Base-by-base conservation (phyloP, 441 rosid genomes). In the Gossypium davidsonii region DNA sequence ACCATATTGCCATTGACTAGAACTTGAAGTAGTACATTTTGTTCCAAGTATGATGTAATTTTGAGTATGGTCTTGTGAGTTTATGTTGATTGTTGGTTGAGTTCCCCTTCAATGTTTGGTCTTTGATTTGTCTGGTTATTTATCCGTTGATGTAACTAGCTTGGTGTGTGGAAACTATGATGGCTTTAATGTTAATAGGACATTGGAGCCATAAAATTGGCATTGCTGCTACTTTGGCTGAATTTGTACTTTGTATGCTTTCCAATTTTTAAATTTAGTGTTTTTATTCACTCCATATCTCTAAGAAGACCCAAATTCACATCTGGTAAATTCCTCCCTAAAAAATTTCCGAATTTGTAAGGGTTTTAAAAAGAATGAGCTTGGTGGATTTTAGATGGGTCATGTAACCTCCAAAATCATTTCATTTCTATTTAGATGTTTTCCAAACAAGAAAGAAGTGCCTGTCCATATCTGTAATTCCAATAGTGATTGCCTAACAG, bases 1-100 rank as follows among this genome's bases (percentile, higher is more conserved):
- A 52, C 26, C 3, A 20, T 69, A n/a, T 26, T 26, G 20, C 26
- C 71, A 70, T 79, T 75, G 71, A 67, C 70, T 39, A 21, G 67
- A 60, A 34, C 42, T 18, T 71, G 23, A 58, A 49, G 48, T 34
- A 28, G 11, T 44, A 44, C 62, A 62, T 67, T 59, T 20, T 72
- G 69, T 69, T 69, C 62, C 9, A 2, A 59, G 10, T 3, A 18
- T 12, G 59, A 17, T 55, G 34, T 28, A 10, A 20, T 39, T 55
- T 37, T 39, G 21, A 15, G 34, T 73, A 12, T 25, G 6, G 48
- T 67, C 42, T 49, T 58, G 49, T 37, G 68, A 21, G 62, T 56
- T 70, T 44, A 39, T 20, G 60, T 12, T 18, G 44, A 6, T n/a
- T 56, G 52, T 69, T 31, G 63, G 73, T 21, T 55, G 31, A 70